A percentile compares a stretch with the other conserved stretches of the same genome.
Conservation (phyloP, 352 stramenopile species). For the Globisporangium okanoganense region DNA sequence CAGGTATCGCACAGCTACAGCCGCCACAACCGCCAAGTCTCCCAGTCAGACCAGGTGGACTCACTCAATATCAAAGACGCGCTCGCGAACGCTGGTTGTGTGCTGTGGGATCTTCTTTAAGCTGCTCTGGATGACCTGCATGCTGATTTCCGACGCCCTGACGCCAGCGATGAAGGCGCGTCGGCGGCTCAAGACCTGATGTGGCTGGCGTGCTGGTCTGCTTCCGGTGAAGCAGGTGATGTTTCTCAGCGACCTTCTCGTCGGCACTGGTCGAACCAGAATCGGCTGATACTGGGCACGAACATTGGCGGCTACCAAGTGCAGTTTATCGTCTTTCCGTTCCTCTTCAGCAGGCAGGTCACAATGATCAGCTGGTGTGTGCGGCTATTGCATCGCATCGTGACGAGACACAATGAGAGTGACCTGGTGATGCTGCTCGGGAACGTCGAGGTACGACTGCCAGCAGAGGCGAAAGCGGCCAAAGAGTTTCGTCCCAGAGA, state of each 20-base stretch:
- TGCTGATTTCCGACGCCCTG: slow-evolving; percentile 1
- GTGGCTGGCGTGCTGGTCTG: neutral
- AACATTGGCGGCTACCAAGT: neutral
- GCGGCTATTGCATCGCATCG: neutral
- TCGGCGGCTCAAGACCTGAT: neutral
- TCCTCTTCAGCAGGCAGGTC: slow-evolving; percentile 1
- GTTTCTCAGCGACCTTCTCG: neutral
- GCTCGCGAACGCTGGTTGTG: neutral
- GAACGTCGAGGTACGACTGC: slow-evolving; percentile 8
- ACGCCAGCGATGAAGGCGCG: slow-evolving; percentile 3
- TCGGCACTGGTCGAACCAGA: neutral
- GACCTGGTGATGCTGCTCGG: slow-evolving; percentile 8
- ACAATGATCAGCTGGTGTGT: slow-evolving; percentile 1
- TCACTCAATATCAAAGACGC: neutral
- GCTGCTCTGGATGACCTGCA: slow-evolving; percentile 5
- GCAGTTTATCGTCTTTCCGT: neutral
- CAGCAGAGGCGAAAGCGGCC: too few species aligned
- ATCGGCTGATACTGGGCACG: neutral
- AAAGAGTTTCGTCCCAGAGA: too few species aligned
- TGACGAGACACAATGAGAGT: neutral
- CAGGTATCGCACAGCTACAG: neutral
- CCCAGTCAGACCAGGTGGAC: neutral
- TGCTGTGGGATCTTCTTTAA: neutral
- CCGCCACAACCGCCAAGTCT: neutral
- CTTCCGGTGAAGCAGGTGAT: neutral